phyloP scores from a whole-genome alignment of 345 rosid genomes.

The Camelina sativa region DNA sequence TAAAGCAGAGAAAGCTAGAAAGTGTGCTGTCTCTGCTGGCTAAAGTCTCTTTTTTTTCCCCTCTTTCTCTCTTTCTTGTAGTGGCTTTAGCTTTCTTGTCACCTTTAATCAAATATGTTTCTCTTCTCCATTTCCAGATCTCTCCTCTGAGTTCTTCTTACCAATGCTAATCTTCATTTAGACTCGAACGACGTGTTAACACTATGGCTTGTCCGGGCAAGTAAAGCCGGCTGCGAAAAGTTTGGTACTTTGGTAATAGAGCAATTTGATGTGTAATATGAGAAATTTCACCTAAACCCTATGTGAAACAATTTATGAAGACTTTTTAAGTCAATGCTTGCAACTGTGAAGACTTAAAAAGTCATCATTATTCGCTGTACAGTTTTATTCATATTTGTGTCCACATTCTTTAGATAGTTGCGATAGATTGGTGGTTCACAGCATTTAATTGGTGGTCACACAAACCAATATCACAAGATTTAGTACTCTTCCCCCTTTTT shows the following conservation, averaged over 20 bases:
- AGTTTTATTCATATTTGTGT: constrained; percentile 4
- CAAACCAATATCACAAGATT: constrained; percentile 25
- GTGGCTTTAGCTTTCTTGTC: constrained; percentile 41
- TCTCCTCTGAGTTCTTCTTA: background rate
- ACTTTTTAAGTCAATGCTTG: constrained; percentile 30
- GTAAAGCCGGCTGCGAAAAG: background rate
- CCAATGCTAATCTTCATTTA: background rate
- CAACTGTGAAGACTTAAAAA: constrained; percentile 28
- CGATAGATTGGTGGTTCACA: constrained; percentile 29
- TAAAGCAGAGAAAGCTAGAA: constrained; percentile 32
- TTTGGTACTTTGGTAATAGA: constrained; percentile 8
- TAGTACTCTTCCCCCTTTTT: constrained; percentile 12
- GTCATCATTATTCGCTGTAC: constrained; percentile 9
- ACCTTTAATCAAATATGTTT: constrained; percentile 7
- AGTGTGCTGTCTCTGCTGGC: constrained; percentile 21
- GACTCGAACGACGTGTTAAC: constrained; percentile 1
- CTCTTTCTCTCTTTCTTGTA: constrained; percentile 1
- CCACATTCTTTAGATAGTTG: constrained; percentile 34
- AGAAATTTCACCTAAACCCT: constrained; percentile 27
- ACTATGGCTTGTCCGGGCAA: constrained; percentile 9
- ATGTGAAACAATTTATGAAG: constrained; percentile 13
- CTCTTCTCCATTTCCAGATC: background rate
- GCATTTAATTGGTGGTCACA: constrained; percentile 42
- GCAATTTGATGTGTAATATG: constrained; percentile 13
- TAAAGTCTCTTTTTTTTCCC: background rate